These are phyloP conservation scores for Melanopsichium pennsylvanicum DNA, from an alignment of 1,284 basidiomycete genomes.

Conservation along the genomic window DNA sequence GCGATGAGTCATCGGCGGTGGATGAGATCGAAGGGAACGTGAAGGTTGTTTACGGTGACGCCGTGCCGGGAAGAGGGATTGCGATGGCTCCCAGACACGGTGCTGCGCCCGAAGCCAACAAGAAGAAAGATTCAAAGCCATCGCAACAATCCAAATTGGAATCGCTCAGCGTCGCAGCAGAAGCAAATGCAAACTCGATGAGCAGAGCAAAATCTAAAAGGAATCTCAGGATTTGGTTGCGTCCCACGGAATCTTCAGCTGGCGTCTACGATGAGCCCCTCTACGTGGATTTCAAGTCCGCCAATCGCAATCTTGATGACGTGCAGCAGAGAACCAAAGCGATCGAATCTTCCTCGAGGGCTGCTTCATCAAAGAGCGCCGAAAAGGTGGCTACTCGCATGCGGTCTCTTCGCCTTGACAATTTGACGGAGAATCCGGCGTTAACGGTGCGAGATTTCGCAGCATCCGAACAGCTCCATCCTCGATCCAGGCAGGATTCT, in stretches of 20 bases:
- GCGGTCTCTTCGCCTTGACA: slow-evolving; percentile 10
- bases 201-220: slow-evolving; percentile 6
- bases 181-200: neutral
- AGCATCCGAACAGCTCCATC: neutral
- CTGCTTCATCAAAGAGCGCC: neutral
- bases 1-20: slow-evolving; percentile 15
- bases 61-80: slow-evolving; percentile 21
- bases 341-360: neutral
- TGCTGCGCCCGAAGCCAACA: slow-evolving; percentile 16
- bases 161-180: slow-evolving; percentile 1
- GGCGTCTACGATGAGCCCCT: slow-evolving; percentile 27
- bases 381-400: slow-evolving; percentile 9
- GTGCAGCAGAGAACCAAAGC: neutral
- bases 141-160: neutral
- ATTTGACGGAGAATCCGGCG: neutral
- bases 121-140: neutral
- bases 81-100: slow-evolving; percentile 47
- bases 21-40: slow-evolving; percentile 16
- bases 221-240: slow-evolving; percentile 27
- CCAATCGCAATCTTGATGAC: slow-evolving; percentile 18
- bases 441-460: slow-evolving; percentile 1
- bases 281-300: slow-evolving; percentile 20
- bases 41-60: slow-evolving; percentile 39
- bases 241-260: neutral
- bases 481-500: slow-evolving; percentile 10